A percentile compares a stretch with the other conserved stretches of the same genome.
phyloP scores from a whole-genome alignment of 306 rosid genomes.

The Fragaria iinumae region DNA sequence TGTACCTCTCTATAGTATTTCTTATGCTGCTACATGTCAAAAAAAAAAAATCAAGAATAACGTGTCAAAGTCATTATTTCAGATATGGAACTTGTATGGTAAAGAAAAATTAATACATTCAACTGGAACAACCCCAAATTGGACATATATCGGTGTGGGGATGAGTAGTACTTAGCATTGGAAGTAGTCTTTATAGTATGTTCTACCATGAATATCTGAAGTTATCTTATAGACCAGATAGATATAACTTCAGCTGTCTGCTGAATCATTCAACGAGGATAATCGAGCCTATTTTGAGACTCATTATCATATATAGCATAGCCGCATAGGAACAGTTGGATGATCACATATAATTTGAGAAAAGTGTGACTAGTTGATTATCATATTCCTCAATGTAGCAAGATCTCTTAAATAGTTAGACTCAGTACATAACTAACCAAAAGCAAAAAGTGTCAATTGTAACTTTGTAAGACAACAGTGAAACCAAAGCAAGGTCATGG shows the following conservation, averaged over 20 bases:
- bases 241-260: no score
- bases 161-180: background rate
- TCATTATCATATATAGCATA: background rate
- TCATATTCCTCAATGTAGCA: no score
- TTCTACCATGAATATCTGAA: no score
- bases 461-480: background rate
- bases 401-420: no score
- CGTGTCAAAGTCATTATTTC: background rate
- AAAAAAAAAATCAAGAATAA: background rate
- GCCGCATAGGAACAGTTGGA: background rate
- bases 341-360: background rate
- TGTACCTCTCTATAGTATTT: slow-evolving; percentile 85
- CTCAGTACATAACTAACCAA: no score
- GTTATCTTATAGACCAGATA: no score
- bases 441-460: no score
- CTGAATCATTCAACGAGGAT: background rate
- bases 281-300: background rate
- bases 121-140: background rate
- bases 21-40: slow-evolving; percentile 51
- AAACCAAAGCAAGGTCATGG: background rate
- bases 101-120: background rate
- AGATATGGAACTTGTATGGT: background rate
- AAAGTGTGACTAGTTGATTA: background rate
- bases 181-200: background rate
- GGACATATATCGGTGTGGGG: background rate